Conservation (phyloP, 1,139 yeast species). For the Candida albicans region DNA sequence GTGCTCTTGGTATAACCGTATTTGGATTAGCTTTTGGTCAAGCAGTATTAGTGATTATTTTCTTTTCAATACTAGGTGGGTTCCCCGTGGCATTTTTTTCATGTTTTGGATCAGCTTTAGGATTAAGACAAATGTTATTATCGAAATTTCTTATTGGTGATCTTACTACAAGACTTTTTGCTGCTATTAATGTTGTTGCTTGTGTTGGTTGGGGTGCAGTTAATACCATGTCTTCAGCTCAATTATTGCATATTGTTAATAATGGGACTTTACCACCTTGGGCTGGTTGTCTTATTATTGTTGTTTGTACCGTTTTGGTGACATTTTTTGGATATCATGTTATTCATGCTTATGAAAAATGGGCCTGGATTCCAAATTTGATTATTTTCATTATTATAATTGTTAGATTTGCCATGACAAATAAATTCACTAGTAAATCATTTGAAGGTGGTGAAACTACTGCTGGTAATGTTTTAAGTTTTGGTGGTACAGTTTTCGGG, state of each 20-base stretch:
- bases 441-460: slow-evolving; percentile 55
- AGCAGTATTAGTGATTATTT: slow-evolving; percentile 59
- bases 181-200: slow-evolving; percentile 75
- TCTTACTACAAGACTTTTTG: slow-evolving; percentile 71
- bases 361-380: slow-evolving; percentile 84
- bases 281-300: slow-evolving; percentile 83
- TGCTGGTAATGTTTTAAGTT: slow-evolving; percentile 78
- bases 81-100: slow-evolving; percentile 82
- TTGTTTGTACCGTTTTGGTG: slow-evolving; percentile 66
- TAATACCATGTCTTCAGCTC: slow-evolving; percentile 88
- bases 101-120: slow-evolving; percentile 78
- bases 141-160: slow-evolving; percentile 80
- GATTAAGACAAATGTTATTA: slow-evolving; percentile 85
- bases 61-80: slow-evolving; percentile 73
- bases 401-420: slow-evolving; percentile 68
- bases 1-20: slow-evolving; percentile 71
- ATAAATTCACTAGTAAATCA: slow-evolving; percentile 52
- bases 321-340: slow-evolving; percentile 86
- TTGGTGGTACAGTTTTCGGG: slow-evolving; percentile 84
- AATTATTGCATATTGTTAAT: slow-evolving; percentile 76
- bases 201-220: slow-evolving; percentile 97
- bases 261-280: slow-evolving; percentile 75
- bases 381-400: slow-evolving; percentile 74
- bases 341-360: slow-evolving; percentile 80
- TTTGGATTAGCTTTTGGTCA: slow-evolving; percentile 65